Evolutionary conservation across 148 eudicot genomes (phyloP).

Genomic region (Chenopodium formosanum): DNA sequence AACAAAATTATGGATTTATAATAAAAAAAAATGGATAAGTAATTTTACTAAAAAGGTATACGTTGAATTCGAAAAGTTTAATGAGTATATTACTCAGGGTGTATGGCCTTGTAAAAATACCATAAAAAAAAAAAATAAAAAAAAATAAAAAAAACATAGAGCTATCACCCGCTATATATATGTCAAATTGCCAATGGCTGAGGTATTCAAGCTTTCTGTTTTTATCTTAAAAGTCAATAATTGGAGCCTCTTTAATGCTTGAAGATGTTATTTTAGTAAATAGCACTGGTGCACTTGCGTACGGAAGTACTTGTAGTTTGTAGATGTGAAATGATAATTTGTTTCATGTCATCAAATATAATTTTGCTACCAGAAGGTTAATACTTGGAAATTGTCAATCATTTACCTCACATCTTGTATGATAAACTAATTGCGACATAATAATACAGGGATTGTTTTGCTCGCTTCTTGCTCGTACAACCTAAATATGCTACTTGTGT

Average conservation of each 20-base stretch:
- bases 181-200: slow-evolving; percentile 44
- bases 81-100: too few species aligned
- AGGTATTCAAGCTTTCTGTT: slow-evolving; percentile 69
- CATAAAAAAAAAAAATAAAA: too few species aligned
- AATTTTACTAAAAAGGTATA: too few species aligned
- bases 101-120: too few species aligned
- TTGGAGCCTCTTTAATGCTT: slow-evolving; percentile 70
- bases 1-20: too few species aligned
- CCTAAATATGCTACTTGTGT: neutral
- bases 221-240: slow-evolving; percentile 76
- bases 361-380: neutral
- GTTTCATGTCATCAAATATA: neutral
- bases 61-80: too few species aligned
- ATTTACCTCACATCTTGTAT: neutral
- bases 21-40: too few species aligned
- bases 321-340: neutral
- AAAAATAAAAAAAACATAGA: too few species aligned
- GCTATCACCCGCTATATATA: slow-evolving; percentile 43
- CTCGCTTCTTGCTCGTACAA: too few species aligned
- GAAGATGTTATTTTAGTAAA: slow-evolving; percentile 7
- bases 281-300: neutral
- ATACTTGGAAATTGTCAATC: neutral
- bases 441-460: too few species aligned
- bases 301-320: neutral
- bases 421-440: neutral